These are phyloP conservation scores for Beauveria sp. DNA, from an alignment of 2,329 filamentous ascomycete genomes.

Conservation along the genomic window DNA sequence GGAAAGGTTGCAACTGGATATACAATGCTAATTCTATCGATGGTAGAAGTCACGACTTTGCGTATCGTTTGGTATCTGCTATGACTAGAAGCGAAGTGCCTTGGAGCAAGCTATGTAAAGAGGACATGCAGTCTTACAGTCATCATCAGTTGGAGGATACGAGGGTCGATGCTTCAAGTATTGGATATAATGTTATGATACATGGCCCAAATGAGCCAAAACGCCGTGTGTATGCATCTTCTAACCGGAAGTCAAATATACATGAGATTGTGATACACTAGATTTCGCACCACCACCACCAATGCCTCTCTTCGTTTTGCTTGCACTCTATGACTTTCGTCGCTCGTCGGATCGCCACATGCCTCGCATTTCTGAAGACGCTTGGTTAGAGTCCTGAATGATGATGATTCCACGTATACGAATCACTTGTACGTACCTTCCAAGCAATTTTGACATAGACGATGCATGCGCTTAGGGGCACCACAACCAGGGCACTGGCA, in stretches of 20 bases:
- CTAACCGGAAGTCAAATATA: slow-evolving; percentile 23
- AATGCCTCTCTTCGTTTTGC: background rate
- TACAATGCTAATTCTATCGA: too few relatives aligned
- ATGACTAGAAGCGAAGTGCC: background rate
- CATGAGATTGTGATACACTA: slow-evolving; percentile 22
- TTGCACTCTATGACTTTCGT: background rate
- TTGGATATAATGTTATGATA: slow-evolving; percentile 18
- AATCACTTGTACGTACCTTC: slow-evolving; percentile 52
- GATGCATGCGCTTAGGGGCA: slow-evolving; percentile 77
- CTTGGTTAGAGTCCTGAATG: slow-evolving; percentile 8
- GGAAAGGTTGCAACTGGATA: background rate
- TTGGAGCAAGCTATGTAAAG: background rate
- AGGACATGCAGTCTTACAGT: background rate
- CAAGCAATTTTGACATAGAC: slow-evolving; percentile 82
- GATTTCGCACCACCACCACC: slow-evolving; percentile 3
- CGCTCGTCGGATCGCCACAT: slow-evolving; percentile 28
- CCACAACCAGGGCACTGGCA: slow-evolving; percentile 90
- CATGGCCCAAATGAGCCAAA: slow-evolving; percentile 23
- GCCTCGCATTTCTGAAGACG: slow-evolving; percentile 34
- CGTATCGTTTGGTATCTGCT: too few relatives aligned
- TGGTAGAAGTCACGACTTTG: too few relatives aligned
- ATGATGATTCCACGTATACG: background rate
- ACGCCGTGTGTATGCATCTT: slow-evolving; percentile 27
- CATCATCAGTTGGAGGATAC: too few relatives aligned
- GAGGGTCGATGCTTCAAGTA: background rate